Base-by-base conservation (phyloP, 2,329 filamentous ascomycete genomes). In the Talaromyces sp. region DNA sequence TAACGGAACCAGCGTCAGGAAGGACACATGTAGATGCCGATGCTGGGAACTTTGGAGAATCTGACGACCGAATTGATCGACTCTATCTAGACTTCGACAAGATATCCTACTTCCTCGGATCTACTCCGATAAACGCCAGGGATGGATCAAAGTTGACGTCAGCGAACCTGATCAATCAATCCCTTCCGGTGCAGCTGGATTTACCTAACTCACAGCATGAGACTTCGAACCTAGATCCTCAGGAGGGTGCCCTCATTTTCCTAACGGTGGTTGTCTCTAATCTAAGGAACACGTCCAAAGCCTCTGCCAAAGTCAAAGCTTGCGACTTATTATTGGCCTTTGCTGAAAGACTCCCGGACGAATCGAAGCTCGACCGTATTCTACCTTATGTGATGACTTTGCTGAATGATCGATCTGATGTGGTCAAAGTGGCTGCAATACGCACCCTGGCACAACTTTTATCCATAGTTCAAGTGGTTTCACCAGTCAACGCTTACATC, bases 61-160 rank as follows among this genome's bases (percentile, higher is more conserved):
- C 91, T 1, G 94, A 99, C 72, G 91, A 97, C 64, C 85, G 94
- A 41, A 97, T 99, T 67, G 91, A 97, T 66, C 85, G 91, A 43
- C 87, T 99, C 0, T 97, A 89, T 68, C 85, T 89, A 65, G 94
- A 99, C 69, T 97, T 97, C 74, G 94, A 99, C 72, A 99, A 97
- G 72, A 96, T 99, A 54, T 91, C 93, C 0, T 96, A 95, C 69
- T 95, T 96, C 59, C 81, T 99, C 1, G 92, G 90, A 13, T 91
- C 91, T 61, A 82, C 84, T 28, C 79, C 85, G 43, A 80, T 80
- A 40, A 73, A 76, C 46, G 67, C 73, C 33, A 67, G 66, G 37
- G 63, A 69, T 58, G 66, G 65, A 48, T 72, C 70, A 15, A 69
- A 69, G 39, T 57, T 62, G 53, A 64, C 66, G 3, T 70, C 67